These are phyloP conservation scores for Quercus tomentella DNA, from an alignment of 331 rosid species.

Conservation along the genomic window DNA sequence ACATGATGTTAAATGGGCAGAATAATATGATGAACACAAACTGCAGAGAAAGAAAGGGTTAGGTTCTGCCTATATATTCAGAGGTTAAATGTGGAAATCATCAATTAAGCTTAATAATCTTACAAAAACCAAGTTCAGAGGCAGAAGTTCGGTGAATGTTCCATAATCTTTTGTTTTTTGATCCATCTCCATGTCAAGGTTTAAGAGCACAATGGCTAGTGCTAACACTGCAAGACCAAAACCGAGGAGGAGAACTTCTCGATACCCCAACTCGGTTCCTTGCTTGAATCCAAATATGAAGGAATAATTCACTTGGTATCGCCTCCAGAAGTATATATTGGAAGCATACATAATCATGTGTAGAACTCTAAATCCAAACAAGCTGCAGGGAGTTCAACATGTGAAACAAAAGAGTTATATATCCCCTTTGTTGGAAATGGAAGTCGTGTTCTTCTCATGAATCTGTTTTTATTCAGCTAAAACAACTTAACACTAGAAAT, in stretches of 20 bases:
- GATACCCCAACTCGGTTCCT: slow-evolving; percentile 55
- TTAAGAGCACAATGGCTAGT: slow-evolving; percentile 49
- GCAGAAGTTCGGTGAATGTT: slow-evolving; percentile 58
- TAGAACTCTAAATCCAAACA: slow-evolving; percentile 55
- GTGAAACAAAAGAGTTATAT: neutral
- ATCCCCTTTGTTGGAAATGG: neutral
- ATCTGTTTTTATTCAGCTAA: neutral
- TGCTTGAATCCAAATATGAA: slow-evolving; percentile 75
- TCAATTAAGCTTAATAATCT: slow-evolving; percentile 7
- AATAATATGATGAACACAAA: slow-evolving; percentile 23
- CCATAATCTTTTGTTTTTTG: slow-evolving; percentile 40
- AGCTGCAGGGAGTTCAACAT: slow-evolving; percentile 34
- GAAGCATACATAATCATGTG: slow-evolving; percentile 71
- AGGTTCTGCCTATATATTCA: neutral
- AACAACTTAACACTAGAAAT: neutral
- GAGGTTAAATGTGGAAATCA: neutral
- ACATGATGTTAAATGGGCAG: slow-evolving; percentile 53
- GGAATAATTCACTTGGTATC: slow-evolving; percentile 53
- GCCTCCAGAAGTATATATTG: slow-evolving; percentile 54
- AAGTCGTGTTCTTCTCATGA: neutral
- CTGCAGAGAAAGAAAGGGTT: slow-evolving; percentile 27
- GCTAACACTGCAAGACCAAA: slow-evolving; percentile 47
- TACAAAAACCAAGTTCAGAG: slow-evolving; percentile 53
- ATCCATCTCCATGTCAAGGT: slow-evolving; percentile 76
- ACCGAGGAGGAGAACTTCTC: slow-evolving; percentile 41